These are phyloP conservation scores for Postia placenta DNA, from an alignment of 768 basidiomycete species.

Conservation along the genomic window DNA sequence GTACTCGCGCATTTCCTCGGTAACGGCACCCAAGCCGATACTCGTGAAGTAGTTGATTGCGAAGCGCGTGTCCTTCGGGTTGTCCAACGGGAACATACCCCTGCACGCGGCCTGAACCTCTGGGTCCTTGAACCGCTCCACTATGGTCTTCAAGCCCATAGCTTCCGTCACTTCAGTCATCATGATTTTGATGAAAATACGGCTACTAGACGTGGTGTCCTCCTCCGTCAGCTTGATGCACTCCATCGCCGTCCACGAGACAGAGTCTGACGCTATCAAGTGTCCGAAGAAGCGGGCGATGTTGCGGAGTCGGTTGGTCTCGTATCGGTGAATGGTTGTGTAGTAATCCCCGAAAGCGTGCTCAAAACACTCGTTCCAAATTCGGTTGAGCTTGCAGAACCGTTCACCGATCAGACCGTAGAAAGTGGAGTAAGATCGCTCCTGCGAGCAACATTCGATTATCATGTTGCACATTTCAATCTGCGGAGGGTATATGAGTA, in stretches of 20 bases:
- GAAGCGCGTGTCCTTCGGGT: slow-evolving; percentile 94
- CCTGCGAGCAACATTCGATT: slow-evolving; percentile 99
- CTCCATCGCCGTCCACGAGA: slow-evolving; percentile 85
- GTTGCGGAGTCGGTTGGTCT: slow-evolving; percentile 96
- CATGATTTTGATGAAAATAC: slow-evolving; percentile 97
- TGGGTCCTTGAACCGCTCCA: slow-evolving; percentile 85
- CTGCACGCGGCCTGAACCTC: slow-evolving; percentile 67
- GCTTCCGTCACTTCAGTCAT: slow-evolving; percentile 93
- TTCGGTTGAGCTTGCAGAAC: slow-evolving; percentile 91
- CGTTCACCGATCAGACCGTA: slow-evolving; percentile 96
- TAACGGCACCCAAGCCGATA: slow-evolving; percentile 83
- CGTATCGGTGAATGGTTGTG: slow-evolving; percentile 95
- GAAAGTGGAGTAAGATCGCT: slow-evolving; percentile 96
- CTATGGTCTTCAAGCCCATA: slow-evolving; percentile 83
- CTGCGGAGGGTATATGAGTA: slow-evolving; percentile 32
- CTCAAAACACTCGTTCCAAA: slow-evolving; percentile 91
- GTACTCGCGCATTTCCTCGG: slow-evolving; percentile 96
- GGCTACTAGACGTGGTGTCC: slow-evolving; percentile 90
- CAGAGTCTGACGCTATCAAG: slow-evolving; percentile 75
- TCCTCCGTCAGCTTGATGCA: slow-evolving; percentile 94
- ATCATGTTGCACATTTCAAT: slow-evolving; percentile 98
- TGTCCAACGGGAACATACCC: slow-evolving; percentile 93
- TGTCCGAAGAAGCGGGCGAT: slow-evolving; percentile 97
- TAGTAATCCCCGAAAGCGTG: slow-evolving; percentile 86
- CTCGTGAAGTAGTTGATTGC: slow-evolving; percentile 98